Base-by-base conservation (phyloP, 2,329 filamentous ascomycete genomes). In the Pyrenophora teres region DNA sequence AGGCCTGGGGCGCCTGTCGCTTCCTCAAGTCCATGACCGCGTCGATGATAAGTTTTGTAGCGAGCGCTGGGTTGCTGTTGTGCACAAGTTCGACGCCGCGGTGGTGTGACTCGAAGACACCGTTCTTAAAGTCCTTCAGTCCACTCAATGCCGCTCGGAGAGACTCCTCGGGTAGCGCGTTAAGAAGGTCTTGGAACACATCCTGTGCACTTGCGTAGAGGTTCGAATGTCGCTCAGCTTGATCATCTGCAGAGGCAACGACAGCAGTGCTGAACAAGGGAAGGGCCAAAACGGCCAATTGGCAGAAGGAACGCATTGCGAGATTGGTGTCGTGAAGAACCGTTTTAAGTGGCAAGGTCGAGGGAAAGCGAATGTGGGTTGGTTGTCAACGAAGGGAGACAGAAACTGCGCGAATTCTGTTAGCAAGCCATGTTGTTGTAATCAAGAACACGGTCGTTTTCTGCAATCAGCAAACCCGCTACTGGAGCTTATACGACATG, bases 61-160 rank as follows among this genome's bases (percentile, higher is more conserved):
- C 86, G 32, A 89, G 77, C 32, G 81, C 78, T 18, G 84, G 81
- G 65, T 89, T 81, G 57, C 82, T 80, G 37, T 78, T 76, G 73
- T 85, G 82, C 23, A 88, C 79, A 30, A 81, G 83, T 69, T 88
- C 83, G 47, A 88, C 78, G 21, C 86, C 86, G 9, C 80, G 77
- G 59, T 79, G 80, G 64, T 88, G 87, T 57, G 84, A 83, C 57
- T 83, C 80, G 70, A 86, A 89, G 49, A 89, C 80, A 52, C 87
- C 87, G 66, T 89, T 82, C 68, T 85, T 81, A 74, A 86, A 90
- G 65, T 83, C 83, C 40, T 81, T 79, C 39, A 83, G 81, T 55
- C 80, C 77, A 70, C 89, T 85, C 27, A 92, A 78, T 46, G 88
- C 82, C 40, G 82, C 81, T 70, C 90, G 86, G 46, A 92, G 76